A percentile compares a stretch with the other conserved stretches of the same genome.
These are phyloP conservation scores for Colletotrichum gloeosporioides DNA, from an alignment of 2,329 filamentous ascomycete genomes.

Conservation along the genomic window DNA sequence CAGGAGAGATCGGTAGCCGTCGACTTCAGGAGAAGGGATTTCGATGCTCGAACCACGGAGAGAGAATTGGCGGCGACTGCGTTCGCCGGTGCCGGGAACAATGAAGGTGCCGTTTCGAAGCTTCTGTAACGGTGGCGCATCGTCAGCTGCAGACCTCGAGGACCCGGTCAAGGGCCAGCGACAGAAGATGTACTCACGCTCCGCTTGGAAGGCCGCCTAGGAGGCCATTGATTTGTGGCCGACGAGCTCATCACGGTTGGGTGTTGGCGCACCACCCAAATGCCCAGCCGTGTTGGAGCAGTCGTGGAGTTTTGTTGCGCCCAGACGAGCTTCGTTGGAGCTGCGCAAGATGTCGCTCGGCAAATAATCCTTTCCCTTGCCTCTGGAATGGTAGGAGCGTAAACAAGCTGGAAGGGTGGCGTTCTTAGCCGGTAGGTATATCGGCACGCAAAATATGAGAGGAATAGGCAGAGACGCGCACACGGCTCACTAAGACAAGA, in stretches of 20 bases:
- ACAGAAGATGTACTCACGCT: slow-evolving; percentile 39
- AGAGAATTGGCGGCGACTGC: slow-evolving; percentile 80
- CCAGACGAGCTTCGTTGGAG: not conserved
- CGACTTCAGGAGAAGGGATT: slow-evolving; percentile 34
- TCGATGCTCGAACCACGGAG: slow-evolving; percentile 60
- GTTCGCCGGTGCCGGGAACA: slow-evolving; percentile 84
- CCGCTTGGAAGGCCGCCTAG: slow-evolving; percentile 49
- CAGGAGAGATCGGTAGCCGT: slow-evolving; percentile 38
- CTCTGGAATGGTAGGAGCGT: not conserved
- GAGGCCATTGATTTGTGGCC: slow-evolving; percentile 38
- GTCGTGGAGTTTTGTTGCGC: slow-evolving; percentile 30
- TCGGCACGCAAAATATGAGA: not conserved
- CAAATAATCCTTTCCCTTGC: not conserved
- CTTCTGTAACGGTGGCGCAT: slow-evolving; percentile 52
- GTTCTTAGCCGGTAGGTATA: not conserved
- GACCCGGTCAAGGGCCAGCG: not conserved
- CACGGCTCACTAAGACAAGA: not conserved
- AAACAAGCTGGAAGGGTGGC: not conserved
- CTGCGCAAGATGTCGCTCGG: not conserved
- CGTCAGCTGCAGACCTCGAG: not conserved
- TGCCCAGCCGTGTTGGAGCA: slow-evolving; percentile 21
- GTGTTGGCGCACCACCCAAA: slow-evolving; percentile 20
- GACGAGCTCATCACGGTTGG: slow-evolving; percentile 24
- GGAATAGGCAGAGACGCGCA: not conserved
- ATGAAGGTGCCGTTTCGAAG: slow-evolving; percentile 87